Conservation (phyloP, 306 rosid species). For the Begonia loranthoides region DNA sequence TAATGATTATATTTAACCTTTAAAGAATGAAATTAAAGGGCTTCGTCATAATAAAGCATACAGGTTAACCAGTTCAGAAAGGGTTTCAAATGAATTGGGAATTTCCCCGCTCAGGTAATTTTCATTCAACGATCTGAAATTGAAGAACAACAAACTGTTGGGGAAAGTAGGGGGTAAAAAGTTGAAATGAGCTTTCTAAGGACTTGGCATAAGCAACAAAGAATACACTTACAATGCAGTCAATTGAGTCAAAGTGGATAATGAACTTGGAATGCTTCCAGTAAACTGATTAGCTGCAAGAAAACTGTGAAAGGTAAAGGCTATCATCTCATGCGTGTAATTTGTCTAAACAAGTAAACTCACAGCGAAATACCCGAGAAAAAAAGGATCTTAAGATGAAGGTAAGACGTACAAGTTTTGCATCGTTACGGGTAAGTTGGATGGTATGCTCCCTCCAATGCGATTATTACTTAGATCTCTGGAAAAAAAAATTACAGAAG, state of each 20-base stretch:
- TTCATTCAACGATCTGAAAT: slow-evolving; percentile 70
- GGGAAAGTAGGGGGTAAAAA: no score
- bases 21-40: no score
- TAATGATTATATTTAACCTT: no score
- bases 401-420: slow-evolving; percentile 51
- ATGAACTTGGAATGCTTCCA: slow-evolving; percentile 64
- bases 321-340: slow-evolving; percentile 20
- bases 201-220: background rate
- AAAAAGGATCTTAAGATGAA: background rate
- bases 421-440: slow-evolving; percentile 63
- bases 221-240: slow-evolving; percentile 41
- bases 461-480: slow-evolving; percentile 83
- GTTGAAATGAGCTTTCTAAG: no score
- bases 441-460: slow-evolving; percentile 81
- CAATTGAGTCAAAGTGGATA: slow-evolving; percentile 49
- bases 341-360: slow-evolving; percentile 7
- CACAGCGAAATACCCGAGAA: background rate
- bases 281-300: slow-evolving; percentile 72
- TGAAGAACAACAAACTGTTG: no score
- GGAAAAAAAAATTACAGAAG: slow-evolving; percentile 17
- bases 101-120: slow-evolving; percentile 66
- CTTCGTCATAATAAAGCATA: slow-evolving; percentile 17
- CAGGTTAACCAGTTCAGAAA: slow-evolving; percentile 59
- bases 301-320: slow-evolving; percentile 51
- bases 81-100: slow-evolving; percentile 55